Evolutionary conservation across 441 rosid species (phyloP).

Genomic region (Populus hybrid): DNA sequence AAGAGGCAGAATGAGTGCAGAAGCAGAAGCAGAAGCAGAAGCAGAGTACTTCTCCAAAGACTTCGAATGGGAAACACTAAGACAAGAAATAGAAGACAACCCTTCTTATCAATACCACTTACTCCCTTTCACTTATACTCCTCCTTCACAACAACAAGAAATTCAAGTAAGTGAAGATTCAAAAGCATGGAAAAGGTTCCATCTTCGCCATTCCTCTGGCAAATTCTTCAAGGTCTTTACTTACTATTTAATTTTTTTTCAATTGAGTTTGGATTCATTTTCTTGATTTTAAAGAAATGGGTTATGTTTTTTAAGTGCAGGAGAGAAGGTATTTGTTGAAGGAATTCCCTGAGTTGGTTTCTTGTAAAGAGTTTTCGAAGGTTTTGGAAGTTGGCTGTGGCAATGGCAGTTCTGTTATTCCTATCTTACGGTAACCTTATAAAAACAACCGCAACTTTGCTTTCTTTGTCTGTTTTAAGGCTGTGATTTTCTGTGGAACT

Average conservation of each 20-base stretch:
- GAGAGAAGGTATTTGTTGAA: constrained; percentile 89
- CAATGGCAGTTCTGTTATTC: constrained; percentile 78
- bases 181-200: constrained; percentile 71
- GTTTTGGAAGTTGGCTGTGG: constrained; percentile 94
- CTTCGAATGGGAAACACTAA: constrained; percentile 69
- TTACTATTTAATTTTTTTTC: neutral
- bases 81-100: constrained; percentile 48
- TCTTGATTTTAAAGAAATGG: neutral
- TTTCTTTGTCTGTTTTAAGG: neutral
- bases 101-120: constrained; percentile 56
- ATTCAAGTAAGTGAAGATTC: constrained; percentile 25
- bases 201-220: constrained; percentile 70
- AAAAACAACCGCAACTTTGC: neutral
- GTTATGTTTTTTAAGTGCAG: constrained; percentile 24
- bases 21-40: constrained; percentile 10
- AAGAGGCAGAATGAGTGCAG: constrained; percentile 16
- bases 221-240: constrained; percentile 79
- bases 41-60: constrained; percentile 80
- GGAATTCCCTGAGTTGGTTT: constrained; percentile 80
- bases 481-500: neutral
- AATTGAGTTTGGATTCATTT: neutral
- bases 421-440: constrained; percentile 62
- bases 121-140: constrained; percentile 27
- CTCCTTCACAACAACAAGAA: constrained; percentile 3
- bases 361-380: constrained; percentile 42